A percentile compares a stretch with the other conserved stretches of the same genome.
Conservation (phyloP, 768 basidiomycete species). For the Boletus tylopilopsis region DNA sequence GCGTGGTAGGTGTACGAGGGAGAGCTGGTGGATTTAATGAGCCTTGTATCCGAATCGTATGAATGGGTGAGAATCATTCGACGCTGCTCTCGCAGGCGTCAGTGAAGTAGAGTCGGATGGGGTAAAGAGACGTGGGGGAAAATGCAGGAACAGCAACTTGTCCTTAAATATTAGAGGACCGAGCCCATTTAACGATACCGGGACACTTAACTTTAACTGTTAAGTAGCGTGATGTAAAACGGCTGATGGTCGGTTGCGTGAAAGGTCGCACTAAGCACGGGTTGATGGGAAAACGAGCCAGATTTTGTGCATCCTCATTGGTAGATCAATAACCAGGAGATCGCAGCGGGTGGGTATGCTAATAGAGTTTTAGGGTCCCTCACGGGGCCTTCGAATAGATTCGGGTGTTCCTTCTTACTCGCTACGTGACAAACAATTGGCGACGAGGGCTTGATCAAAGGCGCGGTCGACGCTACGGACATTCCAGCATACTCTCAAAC, state of each 20-base stretch:
- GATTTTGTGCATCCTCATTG: slow-evolving; percentile 16
- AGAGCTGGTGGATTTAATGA: slow-evolving; percentile 28
- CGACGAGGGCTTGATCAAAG: too few species aligned
- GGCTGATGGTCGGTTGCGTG: slow-evolving; percentile 30
- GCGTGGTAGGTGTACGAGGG: slow-evolving; percentile 19
- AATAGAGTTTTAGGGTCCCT: slow-evolving; percentile 33
- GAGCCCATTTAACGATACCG: slow-evolving; percentile 17
- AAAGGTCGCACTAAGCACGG: slow-evolving; percentile 1
- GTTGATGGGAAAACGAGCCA: slow-evolving; percentile 24
- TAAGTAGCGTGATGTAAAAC: slow-evolving; percentile 31
- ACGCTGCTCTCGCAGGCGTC: slow-evolving; percentile 18
- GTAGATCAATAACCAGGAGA: slow-evolving; percentile 19
- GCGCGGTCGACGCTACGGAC: background rate
- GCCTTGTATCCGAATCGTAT: slow-evolving; percentile 18
- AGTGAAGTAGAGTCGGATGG: slow-evolving; percentile 4
- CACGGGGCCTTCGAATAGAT: slow-evolving; percentile 4
- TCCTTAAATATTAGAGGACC: slow-evolving; percentile 30
- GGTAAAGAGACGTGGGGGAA: slow-evolving; percentile 6
- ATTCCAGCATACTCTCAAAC: background rate
- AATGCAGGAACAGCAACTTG: slow-evolving; percentile 12
- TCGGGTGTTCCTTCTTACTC: slow-evolving; percentile 3
- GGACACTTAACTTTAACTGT: slow-evolving; percentile 29
- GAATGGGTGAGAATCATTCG: slow-evolving; percentile 26
- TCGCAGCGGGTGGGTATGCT: slow-evolving; percentile 16
- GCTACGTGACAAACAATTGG: background rate